Evolutionary conservation across 768 basidiomycete genomes (phyloP), one percentile per base, ranked within the genome.

Genomic region (Polyporus arcularius): DNA sequence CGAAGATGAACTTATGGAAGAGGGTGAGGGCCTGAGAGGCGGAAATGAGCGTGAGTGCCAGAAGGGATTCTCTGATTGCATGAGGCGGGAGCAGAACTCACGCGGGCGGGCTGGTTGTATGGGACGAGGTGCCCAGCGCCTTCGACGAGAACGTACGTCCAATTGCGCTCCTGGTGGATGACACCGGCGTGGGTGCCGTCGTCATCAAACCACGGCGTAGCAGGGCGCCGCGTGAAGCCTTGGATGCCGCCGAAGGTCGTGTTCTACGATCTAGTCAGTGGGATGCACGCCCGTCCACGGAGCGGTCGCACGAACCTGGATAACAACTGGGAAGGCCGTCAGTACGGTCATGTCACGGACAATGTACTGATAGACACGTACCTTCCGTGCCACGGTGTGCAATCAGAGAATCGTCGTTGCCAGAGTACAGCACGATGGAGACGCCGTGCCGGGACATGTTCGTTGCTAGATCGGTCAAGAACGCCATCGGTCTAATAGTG

Each of bases 161-260:
- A 87, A 38, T 82, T 82, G 42, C 90, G 82, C 71, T 91, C 90
- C 71, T 89, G 88, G 66, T 89, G 88, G 16, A 90, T 79, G 35
- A 89, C 85, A 0, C 89, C 90, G 0, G 83, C 87, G 56, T 84
- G 80, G 55, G 83, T 74, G 12, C 84, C 83, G 2, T 71, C 67
- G 54, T 88, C 86, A 53, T 85, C 83, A 55, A 72, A 74, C 87
- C 88, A 91, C 0, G 85, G 81, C 0, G 90, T 90, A 2, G 85
- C 80, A 0, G 90, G 90, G 58, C 80, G 78, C 49, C 82, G 78
- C 4, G 86, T 85, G 70, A 92, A 92, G 4, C 90, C 90, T 72
- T 84, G 87, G 45, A 86, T 85, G 6, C 88, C 89, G 28, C 88
- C 89, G 64, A 90, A 92, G 0, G 90, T 90, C 28, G 88, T 89